A percentile compares a stretch with the other conserved stretches of the same genome.
Conservation (phyloP, 441 rosid genomes). For the Cnidoscolus chayamansa region DNA sequence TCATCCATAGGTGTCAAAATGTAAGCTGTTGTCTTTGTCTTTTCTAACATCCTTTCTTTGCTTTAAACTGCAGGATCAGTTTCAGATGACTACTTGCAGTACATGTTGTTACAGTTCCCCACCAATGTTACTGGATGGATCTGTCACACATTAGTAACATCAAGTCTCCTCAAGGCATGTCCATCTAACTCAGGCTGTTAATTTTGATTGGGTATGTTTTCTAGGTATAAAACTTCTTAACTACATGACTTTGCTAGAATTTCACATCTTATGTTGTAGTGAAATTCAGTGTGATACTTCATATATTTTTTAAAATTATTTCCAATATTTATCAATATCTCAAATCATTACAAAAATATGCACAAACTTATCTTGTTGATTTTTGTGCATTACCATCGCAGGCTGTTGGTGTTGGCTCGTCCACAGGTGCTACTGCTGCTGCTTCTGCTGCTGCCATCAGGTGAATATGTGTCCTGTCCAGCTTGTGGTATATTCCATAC, state of each 20-base stretch:
- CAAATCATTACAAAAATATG: background rate
- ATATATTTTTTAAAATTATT: conserved; percentile 1
- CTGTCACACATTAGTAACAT: conserved; percentile 83
- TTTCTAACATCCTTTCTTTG: conserved; percentile 3
- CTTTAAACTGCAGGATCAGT: conserved; percentile 61
- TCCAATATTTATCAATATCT: conserved; percentile 3
- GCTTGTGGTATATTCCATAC: background rate
- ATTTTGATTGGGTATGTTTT: conserved; percentile 34
- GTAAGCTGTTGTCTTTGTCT: background rate
- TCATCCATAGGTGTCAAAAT: background rate
- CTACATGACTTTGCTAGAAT: conserved; percentile 14
- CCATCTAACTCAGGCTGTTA: conserved; percentile 39
- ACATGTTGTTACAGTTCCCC: conserved; percentile 89
- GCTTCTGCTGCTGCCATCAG: conserved; percentile 97
- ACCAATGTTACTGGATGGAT: conserved; percentile 96
- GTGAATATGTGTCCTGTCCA: conserved; percentile 30
- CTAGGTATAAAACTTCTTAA: conserved; percentile 20
- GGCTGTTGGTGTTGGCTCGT: conserved; percentile 94
- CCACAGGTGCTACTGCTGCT: conserved; percentile 74
- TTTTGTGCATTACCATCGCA: conserved; percentile 30
- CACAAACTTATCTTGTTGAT: background rate
- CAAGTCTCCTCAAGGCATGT: conserved; percentile 96
- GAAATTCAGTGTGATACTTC: background rate
- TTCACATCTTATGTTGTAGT: background rate
- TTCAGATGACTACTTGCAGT: conserved; percentile 87